These are phyloP conservation scores for Brettanomyces anomalus DNA, from an alignment of 805 yeast genomes.

Conservation along the genomic window DNA sequence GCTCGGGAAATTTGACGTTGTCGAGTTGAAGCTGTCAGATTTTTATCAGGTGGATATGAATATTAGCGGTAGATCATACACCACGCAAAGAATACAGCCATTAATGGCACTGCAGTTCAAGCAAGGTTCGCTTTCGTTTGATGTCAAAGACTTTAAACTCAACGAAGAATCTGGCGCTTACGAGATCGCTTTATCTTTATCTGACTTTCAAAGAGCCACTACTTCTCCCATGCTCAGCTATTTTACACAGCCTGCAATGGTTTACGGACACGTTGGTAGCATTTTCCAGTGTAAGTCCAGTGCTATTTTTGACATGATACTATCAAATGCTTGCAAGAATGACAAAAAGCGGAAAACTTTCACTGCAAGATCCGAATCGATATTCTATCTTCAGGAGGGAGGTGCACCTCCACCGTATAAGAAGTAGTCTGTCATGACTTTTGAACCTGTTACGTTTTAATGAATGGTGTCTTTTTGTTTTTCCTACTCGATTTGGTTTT, in stretches of 20 bases:
- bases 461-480: too few relatives aligned
- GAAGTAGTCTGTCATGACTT: neutral
- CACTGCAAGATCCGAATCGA: neutral
- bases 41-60: neutral
- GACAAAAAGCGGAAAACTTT: neutral
- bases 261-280: neutral
- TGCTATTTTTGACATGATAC: neutral
- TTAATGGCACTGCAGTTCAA: neutral
- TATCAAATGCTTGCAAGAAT: neutral
- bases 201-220: neutral
- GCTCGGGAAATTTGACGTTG: neutral
- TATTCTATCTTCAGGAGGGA: neutral
- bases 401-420: neutral
- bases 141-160: neutral
- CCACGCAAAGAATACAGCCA: neutral
- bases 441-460: too few relatives aligned
- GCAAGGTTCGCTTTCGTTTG: neutral
- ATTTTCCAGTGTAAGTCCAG: neutral
- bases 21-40: neutral
- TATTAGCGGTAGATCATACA: neutral
- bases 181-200: neutral
- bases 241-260: neutral
- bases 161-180: neutral
- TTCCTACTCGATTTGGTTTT: too few relatives aligned
- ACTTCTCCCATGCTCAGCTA: neutral